Base-by-base conservation (phyloP, 768 basidiomycete genomes). In the Rhizopogon salebrosus region DNA sequence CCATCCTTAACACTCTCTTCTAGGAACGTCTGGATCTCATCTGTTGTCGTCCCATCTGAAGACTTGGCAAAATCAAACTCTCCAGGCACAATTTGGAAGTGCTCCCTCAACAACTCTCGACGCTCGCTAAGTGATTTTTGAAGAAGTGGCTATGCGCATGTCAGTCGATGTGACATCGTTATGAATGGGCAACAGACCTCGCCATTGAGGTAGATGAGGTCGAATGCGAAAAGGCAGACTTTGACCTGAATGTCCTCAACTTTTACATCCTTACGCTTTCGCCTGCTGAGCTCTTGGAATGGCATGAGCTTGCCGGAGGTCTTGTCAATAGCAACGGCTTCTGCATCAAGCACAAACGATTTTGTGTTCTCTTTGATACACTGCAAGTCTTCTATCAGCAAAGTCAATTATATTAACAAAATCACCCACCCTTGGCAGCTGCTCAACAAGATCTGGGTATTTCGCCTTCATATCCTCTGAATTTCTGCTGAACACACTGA, bases 391-490 rank as follows among this genome's bases (percentile, higher is more conserved):
- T 65, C 48, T 57, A 36, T 34, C 18, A 37, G 38, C 14, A 20
- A 49, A n/a, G 39, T 6, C 16, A 14, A 7, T 3, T 8, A 7
- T 49, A 53, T 39, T 8, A 50, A 11, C n/a, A 40, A 34, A 8
- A 52, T 35, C 8, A 62, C 74, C 42, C 54, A 94, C 95, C 45
- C 80, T 80, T 4, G 95, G 92, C 18, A 98, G 76, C 64, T 98
- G 94, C 55, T 92, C 91, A 10, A 97, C 83, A n/a, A 99, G 76
- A 74, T 99, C 97, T 0, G 97, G 97, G 72, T 98, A 99, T 65
- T 99, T 99, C 68, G 92, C 92, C 66, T 89, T 94, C 97, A 98
- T 99, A 60, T 99, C 94, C 69, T 99, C 97, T 23, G 94, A 97
- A 69, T 99, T 99, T 52, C 97, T 77, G 66, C 92, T 95, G 71